Base-by-base conservation (phyloP, 371 early-diverging fungal species). In the Smittium culicis region DNA sequence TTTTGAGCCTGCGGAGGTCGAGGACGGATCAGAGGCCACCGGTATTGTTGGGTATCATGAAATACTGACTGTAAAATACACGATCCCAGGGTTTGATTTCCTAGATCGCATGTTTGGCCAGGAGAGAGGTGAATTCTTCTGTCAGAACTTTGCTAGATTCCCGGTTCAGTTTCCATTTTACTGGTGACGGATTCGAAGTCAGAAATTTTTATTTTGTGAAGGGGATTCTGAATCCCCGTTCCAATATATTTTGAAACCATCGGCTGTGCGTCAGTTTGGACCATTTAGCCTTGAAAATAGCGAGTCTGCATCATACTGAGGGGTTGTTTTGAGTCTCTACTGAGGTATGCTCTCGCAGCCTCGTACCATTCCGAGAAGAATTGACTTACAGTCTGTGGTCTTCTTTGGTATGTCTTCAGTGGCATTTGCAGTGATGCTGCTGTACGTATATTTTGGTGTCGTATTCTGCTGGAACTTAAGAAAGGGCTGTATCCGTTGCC, bases 21-120 rank as follows among this genome's bases (percentile, higher is more conserved):
- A 59, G 5, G 16, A 14, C 60, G 11, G 60, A n/a, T n/a, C n/a
- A 16, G 60, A 32, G n/a, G 16, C 31, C 60, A 27, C 60, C 60
- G 5, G 60, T 59, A 11, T 59, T 59, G 11, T 59, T 59, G 27
- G 60, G 60, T 31, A 59, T 31, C n/a, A n/a, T 27, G 60, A 59
- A 59, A 27, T 11, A 32, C 29, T 31, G 5, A 27, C 29, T 29
- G n/a, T 59, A 59, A 32, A 59, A n/a, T 5, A 5, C 60, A 16
- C 14, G 16, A 27, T 16, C 16, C n/a, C 29, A 14, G 11, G 16
- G 5, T 59, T n/a, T 25, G 33, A n/a, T 16, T n/a, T 32, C 5
- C 8, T 32, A n/a, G 24, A 66, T 66, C 16, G 61, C 61, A 16
- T 31, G 16, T 11, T 66, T 66, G 2, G 66, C 3, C 14, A 66